phyloP scores from a whole-genome alignment of 192 early-diverging fungal species.

The Rhizophagus prolifer region DNA sequence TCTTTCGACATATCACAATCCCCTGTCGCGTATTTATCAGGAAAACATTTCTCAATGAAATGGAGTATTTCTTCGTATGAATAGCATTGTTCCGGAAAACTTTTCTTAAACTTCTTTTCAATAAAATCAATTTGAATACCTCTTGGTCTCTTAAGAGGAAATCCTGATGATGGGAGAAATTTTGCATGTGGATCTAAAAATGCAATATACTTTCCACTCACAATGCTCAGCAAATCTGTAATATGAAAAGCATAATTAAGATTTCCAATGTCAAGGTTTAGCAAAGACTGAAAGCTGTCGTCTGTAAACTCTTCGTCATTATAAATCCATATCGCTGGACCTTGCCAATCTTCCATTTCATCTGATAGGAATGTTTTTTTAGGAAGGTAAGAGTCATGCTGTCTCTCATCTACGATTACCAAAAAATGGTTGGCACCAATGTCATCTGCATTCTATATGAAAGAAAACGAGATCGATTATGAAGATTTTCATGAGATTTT shows the following conservation, averaged over 20 bases:
- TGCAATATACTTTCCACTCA: slow-evolving; percentile 32
- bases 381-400: neutral
- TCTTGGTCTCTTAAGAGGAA: neutral
- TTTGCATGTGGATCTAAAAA: slow-evolving; percentile 34
- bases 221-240: slow-evolving; percentile 37
- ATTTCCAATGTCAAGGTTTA: too few species aligned
- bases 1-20: neutral
- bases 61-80: neutral
- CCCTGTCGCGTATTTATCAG: neutral
- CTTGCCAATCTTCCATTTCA: slow-evolving; percentile 36
- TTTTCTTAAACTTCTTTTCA: neutral
- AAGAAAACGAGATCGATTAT: too few species aligned
- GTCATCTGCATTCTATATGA: slow-evolving; percentile 42
- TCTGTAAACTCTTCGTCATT: slow-evolving; percentile 36
- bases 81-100: neutral
- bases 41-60: too few species aligned
- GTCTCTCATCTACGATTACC: neutral
- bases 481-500: too few species aligned
- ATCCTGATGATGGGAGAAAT: neutral
- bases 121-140: neutral
- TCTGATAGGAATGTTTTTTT: slow-evolving; percentile 15
- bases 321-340: slow-evolving; percentile 37
- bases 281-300: neutral
- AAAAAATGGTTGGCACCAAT: neutral
- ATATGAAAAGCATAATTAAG: slow-evolving; percentile 35